phyloP scores from a whole-genome alignment of 2,329 filamentous ascomycete species.

The Cladosporium austrohemisphaericum region DNA sequence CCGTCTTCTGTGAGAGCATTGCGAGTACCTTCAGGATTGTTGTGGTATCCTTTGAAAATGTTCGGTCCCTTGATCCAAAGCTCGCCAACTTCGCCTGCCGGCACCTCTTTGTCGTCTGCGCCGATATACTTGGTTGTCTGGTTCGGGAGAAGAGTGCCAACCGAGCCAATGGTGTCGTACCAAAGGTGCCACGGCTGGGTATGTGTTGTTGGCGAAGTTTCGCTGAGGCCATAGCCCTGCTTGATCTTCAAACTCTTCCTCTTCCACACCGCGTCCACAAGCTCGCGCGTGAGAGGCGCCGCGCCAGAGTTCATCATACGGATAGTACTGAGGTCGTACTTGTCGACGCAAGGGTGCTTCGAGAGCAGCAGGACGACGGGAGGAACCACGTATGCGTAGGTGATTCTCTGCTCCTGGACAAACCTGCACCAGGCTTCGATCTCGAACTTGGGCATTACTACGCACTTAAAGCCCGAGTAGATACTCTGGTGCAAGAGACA shows the following conservation, averaged over 20 bases:
- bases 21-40: constrained; percentile 65
- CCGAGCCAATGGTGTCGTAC: constrained; percentile 70
- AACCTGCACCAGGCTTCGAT: constrained; percentile 72
- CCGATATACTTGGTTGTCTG: constrained; percentile 79
- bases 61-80: constrained; percentile 74
- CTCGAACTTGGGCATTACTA: constrained; percentile 78
- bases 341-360: constrained; percentile 72
- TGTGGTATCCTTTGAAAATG: constrained; percentile 73
- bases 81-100: constrained; percentile 56
- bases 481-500: constrained; percentile 67
- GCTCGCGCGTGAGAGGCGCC: constrained; percentile 75
- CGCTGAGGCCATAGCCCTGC: constrained; percentile 87
- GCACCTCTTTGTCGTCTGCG: constrained; percentile 54
- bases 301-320: constrained; percentile 86
- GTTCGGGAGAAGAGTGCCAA: constrained; percentile 74
- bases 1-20: constrained; percentile 72
- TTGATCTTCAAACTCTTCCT: constrained; percentile 77
- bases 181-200: constrained; percentile 70
- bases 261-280: constrained; percentile 71
- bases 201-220: constrained; percentile 78
- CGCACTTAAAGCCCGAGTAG: constrained; percentile 60
- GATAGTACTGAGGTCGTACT: constrained; percentile 75
- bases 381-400: constrained; percentile 77
- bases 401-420: constrained; percentile 71
- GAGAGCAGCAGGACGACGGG: constrained; percentile 76